These are phyloP conservation scores for Boletus albobrunnescens DNA, from an alignment of 1,284 basidiomycete species.

Conservation along the genomic window DNA sequence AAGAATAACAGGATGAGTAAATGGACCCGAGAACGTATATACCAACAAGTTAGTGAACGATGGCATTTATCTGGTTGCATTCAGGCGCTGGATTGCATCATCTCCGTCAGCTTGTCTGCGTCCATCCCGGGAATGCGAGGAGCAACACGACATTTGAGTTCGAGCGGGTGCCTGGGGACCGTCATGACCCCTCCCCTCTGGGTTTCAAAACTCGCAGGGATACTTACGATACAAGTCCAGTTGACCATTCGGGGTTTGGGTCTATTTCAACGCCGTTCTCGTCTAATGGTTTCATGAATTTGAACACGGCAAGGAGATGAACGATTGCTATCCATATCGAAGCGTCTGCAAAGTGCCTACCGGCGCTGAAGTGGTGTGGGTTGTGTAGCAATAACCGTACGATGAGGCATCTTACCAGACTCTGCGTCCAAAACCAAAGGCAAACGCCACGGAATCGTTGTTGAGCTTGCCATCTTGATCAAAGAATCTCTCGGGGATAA, in stretches of 20 bases:
- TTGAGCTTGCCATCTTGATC: conserved; percentile 24
- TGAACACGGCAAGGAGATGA: conserved; percentile 32
- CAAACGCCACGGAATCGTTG: conserved; percentile 21
- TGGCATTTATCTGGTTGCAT: too few relatives aligned
- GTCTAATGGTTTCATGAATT: conserved; percentile 29
- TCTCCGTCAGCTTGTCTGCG: conserved; percentile 13
- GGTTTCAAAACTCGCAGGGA: not conserved
- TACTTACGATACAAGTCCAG: conserved; percentile 31
- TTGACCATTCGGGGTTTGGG: conserved; percentile 27
- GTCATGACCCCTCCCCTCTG: conserved; percentile 3
- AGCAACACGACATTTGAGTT: conserved; percentile 29
- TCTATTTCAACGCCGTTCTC: conserved; percentile 27
- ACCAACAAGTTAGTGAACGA: too few relatives aligned
- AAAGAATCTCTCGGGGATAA: conserved; percentile 32
- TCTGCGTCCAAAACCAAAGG: conserved; percentile 34
- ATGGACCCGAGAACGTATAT: too few relatives aligned
- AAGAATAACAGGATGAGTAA: too few relatives aligned
- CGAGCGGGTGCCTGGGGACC: conserved; percentile 26
- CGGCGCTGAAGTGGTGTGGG: conserved; percentile 19
- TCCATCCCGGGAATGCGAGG: conserved; percentile 19
- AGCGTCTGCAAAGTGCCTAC: conserved; percentile 31
- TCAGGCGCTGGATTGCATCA: conserved; percentile 7
- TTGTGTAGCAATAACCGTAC: not conserved
- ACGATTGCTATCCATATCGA: conserved; percentile 33
- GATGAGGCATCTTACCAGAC: conserved; percentile 19